Evolutionary conservation across 2,329 filamentous ascomycete genomes (phyloP).

Genomic region (Furcasterigmium furcatum): DNA sequence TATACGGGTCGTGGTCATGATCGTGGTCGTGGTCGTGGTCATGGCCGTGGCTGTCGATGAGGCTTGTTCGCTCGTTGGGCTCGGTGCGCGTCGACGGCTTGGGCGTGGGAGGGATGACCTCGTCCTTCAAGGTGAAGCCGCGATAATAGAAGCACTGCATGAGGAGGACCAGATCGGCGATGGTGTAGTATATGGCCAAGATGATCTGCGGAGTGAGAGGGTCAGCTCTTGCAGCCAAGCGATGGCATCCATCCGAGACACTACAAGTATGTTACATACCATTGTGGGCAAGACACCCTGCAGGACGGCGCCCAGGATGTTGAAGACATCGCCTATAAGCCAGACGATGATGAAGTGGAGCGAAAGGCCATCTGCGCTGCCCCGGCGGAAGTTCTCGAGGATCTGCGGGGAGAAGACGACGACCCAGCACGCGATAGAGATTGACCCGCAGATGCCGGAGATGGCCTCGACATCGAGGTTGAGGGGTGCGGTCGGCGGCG

Average conservation of each 20-base stretch:
- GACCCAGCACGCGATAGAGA: constrained; percentile 97
- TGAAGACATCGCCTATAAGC: constrained; percentile 93
- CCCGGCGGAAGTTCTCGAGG: constrained; percentile 85
- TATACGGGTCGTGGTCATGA: constrained; percentile 50
- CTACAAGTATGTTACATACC: too few relatives aligned
- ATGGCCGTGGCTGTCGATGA: constrained; percentile 44
- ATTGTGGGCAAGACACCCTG: constrained; percentile 94
- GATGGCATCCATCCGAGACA: constrained; percentile 3
- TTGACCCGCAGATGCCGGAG: constrained; percentile 86
- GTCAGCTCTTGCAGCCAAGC: too few relatives aligned
- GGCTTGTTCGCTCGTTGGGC: constrained; percentile 49
- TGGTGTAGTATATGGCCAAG: constrained; percentile 88
- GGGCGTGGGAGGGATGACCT: constrained; percentile 37
- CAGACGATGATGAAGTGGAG: constrained; percentile 91
- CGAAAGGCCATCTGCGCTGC: constrained; percentile 83
- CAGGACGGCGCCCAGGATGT: constrained; percentile 86
- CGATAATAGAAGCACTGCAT: constrained; percentile 94
- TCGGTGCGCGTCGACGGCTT: constrained; percentile 33
- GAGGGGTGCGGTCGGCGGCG: constrained; percentile 50
- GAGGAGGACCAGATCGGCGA: constrained; percentile 85
- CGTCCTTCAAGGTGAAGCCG: constrained; percentile 68
- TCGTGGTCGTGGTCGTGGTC: constrained; percentile 28
- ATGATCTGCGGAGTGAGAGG: constrained; percentile 55
- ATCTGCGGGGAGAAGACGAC: constrained; percentile 98
- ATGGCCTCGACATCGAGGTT: constrained; percentile 86